phyloP scores from a whole-genome alignment of 352 stramenopile genomes.

The Aphanomyces astaci region DNA sequence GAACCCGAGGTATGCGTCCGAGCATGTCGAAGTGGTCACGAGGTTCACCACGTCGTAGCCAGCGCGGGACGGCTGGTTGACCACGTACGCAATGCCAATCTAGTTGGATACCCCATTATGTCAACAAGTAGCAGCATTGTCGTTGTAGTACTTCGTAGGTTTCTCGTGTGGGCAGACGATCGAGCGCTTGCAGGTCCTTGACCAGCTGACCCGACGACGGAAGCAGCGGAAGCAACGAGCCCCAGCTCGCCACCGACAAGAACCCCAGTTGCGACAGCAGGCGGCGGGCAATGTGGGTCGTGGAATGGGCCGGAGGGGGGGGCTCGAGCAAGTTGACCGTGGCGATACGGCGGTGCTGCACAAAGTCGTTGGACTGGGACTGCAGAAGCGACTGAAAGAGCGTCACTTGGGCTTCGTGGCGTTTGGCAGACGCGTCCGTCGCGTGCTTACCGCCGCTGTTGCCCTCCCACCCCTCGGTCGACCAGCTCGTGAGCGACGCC shows the following conservation, averaged over 20 bases:
- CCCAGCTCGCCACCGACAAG: constrained; percentile 77
- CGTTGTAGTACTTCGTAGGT: constrained; percentile 48
- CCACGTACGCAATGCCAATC: constrained; percentile 63
- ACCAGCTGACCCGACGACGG: constrained; percentile 46
- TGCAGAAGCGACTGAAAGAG: constrained; percentile 24
- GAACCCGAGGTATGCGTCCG: constrained; percentile 67
- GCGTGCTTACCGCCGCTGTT: constrained; percentile 2
- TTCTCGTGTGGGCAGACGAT: constrained; percentile 68
- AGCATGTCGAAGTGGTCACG: constrained; percentile 40
- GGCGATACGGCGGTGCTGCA: constrained; percentile 46
- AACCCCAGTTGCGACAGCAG: constrained; percentile 83
- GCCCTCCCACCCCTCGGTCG: not conserved
- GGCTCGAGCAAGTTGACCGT: constrained; percentile 59
- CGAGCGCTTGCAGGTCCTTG: constrained; percentile 54
- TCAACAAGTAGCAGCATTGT: not conserved
- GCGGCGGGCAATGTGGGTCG: constrained; percentile 27
- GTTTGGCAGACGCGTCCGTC: not conserved
- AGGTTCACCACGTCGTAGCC: constrained; percentile 73
- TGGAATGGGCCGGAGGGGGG: constrained; percentile 23
- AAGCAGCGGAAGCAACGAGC: constrained; percentile 72
- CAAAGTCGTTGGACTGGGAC: constrained; percentile 21
- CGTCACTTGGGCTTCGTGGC: constrained; percentile 1
- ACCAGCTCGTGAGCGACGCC: constrained; percentile 14
- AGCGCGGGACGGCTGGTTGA: constrained; percentile 52
- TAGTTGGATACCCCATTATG: not conserved